Conservation (phyloP, 2,329 filamentous ascomycete genomes). For the Beauveria medogensis region DNA sequence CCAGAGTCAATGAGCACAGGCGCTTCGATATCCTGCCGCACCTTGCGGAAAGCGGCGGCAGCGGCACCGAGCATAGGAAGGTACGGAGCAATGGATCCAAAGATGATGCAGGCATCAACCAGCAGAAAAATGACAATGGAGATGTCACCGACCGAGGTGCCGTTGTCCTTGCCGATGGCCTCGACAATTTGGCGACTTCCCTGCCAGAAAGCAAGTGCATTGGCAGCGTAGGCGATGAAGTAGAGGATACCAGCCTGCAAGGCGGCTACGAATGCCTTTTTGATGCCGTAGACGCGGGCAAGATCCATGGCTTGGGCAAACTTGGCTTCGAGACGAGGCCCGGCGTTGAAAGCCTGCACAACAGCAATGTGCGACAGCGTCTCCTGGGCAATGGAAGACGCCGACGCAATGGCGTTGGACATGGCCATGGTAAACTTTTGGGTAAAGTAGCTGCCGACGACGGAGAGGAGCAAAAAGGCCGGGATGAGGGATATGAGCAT, state of each 20-base stretch:
- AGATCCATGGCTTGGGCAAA: slow-evolving; percentile 45
- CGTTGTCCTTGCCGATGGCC: slow-evolving; percentile 25
- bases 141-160: slow-evolving; percentile 37
- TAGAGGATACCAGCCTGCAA: slow-evolving; percentile 54
- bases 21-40: slow-evolving; percentile 50
- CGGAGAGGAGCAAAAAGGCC: slow-evolving; percentile 52
- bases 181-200: slow-evolving; percentile 45
- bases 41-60: slow-evolving; percentile 47
- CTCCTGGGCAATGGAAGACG: slow-evolving; percentile 56
- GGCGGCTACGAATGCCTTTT: slow-evolving; percentile 49
- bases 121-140: slow-evolving; percentile 59
- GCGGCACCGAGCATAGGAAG: slow-evolving; percentile 53
- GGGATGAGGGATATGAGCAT: slow-evolving; percentile 57
- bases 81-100: slow-evolving; percentile 55
- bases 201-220: slow-evolving; percentile 61
- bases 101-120: slow-evolving; percentile 53
- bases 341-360: slow-evolving; percentile 57
- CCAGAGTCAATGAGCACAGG: slow-evolving; percentile 37
- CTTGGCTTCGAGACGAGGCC: slow-evolving; percentile 48
- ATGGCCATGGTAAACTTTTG: slow-evolving; percentile 42
- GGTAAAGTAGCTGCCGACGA: slow-evolving; percentile 46
- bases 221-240: slow-evolving; percentile 60
- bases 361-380: slow-evolving; percentile 51
- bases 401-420: slow-evolving; percentile 45
- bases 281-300: slow-evolving; percentile 44